Percentiles rank a stretch among this genome's conserved stretches.
phyloP scores from a whole-genome alignment of 2,329 filamentous ascomycete species.

The Xylariaceae sp. region DNA sequence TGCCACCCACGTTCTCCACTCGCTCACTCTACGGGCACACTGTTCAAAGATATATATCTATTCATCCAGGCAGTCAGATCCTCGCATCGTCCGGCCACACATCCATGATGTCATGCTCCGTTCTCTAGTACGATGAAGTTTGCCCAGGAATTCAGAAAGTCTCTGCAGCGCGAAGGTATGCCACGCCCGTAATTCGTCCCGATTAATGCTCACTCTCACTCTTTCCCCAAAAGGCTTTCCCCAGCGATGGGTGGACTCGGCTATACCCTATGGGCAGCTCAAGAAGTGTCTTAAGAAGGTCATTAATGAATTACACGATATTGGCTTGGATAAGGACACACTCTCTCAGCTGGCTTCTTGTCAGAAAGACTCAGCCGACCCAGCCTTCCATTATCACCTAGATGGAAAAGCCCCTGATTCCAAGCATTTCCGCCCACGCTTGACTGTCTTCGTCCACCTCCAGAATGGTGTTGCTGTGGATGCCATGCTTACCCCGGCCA shows the following conservation, averaged over 20 bases:
- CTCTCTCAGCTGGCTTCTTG: conserved; percentile 60
- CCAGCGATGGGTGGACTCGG: conserved; percentile 64
- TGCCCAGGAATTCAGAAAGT: conserved; percentile 69
- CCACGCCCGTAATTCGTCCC: not conserved
- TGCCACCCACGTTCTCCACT: not conserved
- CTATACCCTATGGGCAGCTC: conserved; percentile 77
- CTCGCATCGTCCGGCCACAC: too few relatives aligned
- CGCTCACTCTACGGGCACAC: conserved; percentile 1
- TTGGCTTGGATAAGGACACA: conserved; percentile 70
- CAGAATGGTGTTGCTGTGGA: conserved; percentile 64
- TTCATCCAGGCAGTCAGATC: too few relatives aligned
- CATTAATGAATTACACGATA: conserved; percentile 61
- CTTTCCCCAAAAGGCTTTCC: conserved; percentile 63
- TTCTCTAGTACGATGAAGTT: conserved; percentile 67
- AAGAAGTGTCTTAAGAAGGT: conserved; percentile 89
- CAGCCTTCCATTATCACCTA: conserved; percentile 49
- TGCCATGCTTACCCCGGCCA: conserved; percentile 62
- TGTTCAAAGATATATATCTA: too few relatives aligned
- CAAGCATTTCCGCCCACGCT: conserved; percentile 57
- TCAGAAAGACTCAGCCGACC: conserved; percentile 38
- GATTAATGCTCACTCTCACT: conserved; percentile 4
- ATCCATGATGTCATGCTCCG: too few relatives aligned
- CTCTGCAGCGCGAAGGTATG: conserved; percentile 58
- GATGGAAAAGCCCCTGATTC: conserved; percentile 42
- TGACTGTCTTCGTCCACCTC: conserved; percentile 66